Conservation (phyloP, 495 filamentous ascomycete genomes). For the Aspergillus wentii region DNA sequence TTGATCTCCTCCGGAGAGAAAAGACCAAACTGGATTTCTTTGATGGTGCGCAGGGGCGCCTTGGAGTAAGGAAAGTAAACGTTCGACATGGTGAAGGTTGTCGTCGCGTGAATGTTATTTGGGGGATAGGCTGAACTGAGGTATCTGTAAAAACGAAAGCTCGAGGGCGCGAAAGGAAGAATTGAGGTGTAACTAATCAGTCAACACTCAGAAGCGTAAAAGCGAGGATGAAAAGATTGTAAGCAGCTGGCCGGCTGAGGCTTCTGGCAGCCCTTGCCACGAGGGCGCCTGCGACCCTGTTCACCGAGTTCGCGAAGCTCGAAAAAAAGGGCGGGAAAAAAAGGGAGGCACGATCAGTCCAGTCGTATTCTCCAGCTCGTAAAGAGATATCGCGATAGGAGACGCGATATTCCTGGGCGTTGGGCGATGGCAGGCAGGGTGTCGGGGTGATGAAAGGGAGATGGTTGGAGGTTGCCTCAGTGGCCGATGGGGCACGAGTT, state of each 20-base stretch:
- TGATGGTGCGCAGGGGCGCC: constrained; percentile 89
- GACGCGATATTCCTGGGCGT: constrained; percentile 37
- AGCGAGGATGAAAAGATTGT: constrained; percentile 33
- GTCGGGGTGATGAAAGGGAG: constrained; percentile 40
- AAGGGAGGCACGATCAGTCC: constrained; percentile 14
- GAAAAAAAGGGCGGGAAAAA: constrained; percentile 26
- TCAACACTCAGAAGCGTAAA: constrained; percentile 6
- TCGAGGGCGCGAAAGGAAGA: background rate
- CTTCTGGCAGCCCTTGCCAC: constrained; percentile 52
- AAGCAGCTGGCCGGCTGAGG: constrained; percentile 44
- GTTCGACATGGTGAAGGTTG: constrained; percentile 74
- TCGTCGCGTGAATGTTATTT: constrained; percentile 6
- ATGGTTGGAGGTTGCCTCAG: constrained; percentile 37
- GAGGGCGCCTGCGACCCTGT: constrained; percentile 48
- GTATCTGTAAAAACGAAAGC: constrained; percentile 2
- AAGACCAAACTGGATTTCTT: constrained; percentile 98
- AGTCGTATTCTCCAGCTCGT: constrained; percentile 18
- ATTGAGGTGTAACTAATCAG: constrained; percentile 1
- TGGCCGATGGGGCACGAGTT: constrained; percentile 43
- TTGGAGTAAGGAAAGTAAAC: constrained; percentile 87
- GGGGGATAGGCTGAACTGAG: background rate
- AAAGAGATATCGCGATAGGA: constrained; percentile 38
- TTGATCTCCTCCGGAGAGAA: constrained; percentile 97
- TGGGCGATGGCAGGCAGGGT: constrained; percentile 21
- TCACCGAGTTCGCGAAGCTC: constrained; percentile 37